A percentile compares a stretch with the other conserved stretches of the same genome.
phyloP scores from a whole-genome alignment of 148 eudicot genomes.

The Rhododendron mucronatum region DNA sequence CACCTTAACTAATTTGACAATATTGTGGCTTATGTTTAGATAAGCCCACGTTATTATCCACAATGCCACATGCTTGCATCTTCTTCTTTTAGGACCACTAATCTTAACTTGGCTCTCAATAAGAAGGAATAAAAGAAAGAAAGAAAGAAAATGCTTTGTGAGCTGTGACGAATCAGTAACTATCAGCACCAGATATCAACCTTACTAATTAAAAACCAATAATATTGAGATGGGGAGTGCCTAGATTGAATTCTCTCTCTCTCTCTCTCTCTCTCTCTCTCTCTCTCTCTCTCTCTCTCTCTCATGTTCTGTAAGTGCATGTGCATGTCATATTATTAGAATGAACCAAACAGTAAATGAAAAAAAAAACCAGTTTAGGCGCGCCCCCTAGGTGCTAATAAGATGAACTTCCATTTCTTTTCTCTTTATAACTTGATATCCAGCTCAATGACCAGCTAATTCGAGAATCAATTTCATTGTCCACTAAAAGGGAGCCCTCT shows the following conservation, averaged over 20 bases:
- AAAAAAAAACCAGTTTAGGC: neutral
- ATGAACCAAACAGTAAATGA: neutral
- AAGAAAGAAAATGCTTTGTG: neutral
- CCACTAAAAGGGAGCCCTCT: neutral
- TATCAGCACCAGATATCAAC: neutral
- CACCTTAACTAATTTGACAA: slow-evolving; percentile 15
- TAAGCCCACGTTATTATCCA: slow-evolving; percentile 1
- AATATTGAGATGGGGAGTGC: neutral
- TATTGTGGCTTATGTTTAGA: slow-evolving; percentile 6
- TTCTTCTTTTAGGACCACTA: slow-evolving; percentile 19
- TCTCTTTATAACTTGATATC: neutral
- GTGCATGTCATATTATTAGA: neutral
- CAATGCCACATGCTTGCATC: slow-evolving; percentile 7
- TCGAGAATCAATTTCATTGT: neutral
- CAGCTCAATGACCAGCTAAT: too few species aligned
- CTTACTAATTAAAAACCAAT: neutral
- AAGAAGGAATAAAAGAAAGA: neutral
- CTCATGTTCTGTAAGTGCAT: neutral
- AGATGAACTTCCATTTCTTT: neutral
- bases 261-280: too few species aligned
- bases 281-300: too few species aligned
- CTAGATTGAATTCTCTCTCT: neutral
- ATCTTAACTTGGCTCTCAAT: neutral
- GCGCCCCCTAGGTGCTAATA: neutral
- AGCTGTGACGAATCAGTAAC: neutral